phyloP scores from a whole-genome alignment of 495 filamentous ascomycete genomes.

The Tuber borchii region DNA sequence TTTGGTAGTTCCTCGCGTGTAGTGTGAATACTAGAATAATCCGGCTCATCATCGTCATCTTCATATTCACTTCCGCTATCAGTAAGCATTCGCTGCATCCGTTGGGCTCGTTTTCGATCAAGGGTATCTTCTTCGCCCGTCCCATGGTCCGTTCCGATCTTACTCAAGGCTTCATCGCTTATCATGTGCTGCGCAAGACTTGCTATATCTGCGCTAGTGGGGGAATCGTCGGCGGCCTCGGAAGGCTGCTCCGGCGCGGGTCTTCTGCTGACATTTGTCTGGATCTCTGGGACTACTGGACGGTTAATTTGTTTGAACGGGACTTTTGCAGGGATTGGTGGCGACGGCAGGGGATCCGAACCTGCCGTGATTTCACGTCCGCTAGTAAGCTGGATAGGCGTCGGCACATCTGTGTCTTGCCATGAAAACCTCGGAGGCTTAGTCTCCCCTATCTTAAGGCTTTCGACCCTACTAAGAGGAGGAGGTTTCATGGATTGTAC shows the following conservation, averaged over 20 bases:
- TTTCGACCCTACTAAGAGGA: not conserved
- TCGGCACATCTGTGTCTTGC: constrained; percentile 28
- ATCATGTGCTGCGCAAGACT: constrained; percentile 60
- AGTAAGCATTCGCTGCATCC: constrained; percentile 35
- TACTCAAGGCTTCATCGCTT: constrained; percentile 58
- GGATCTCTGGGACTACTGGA: constrained; percentile 45
- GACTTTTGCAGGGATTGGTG: constrained; percentile 32
- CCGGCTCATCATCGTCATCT: constrained; percentile 42
- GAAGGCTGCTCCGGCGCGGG: constrained; percentile 51
- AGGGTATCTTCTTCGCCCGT: constrained; percentile 35
- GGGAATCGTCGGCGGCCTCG: constrained; percentile 43
- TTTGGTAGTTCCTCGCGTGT: constrained; percentile 38
- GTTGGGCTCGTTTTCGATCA: constrained; percentile 30
- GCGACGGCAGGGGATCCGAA: constrained; percentile 22
- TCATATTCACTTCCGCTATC: constrained; percentile 42
- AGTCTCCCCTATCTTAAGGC: constrained; percentile 3
- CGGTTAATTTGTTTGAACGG: constrained; percentile 40
- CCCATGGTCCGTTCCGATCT: constrained; percentile 38
- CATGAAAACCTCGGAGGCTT: constrained; percentile 32
- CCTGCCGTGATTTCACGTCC: constrained; percentile 23
- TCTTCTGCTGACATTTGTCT: constrained; percentile 55
- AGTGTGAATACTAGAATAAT: constrained; percentile 47
- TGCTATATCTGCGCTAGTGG: constrained; percentile 49
- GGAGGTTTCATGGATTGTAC: not conserved
- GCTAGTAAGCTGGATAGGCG: constrained; percentile 31